phyloP scores from a whole-genome alignment of 257 asterid genomes.

The Leptodermis oblonga region DNA sequence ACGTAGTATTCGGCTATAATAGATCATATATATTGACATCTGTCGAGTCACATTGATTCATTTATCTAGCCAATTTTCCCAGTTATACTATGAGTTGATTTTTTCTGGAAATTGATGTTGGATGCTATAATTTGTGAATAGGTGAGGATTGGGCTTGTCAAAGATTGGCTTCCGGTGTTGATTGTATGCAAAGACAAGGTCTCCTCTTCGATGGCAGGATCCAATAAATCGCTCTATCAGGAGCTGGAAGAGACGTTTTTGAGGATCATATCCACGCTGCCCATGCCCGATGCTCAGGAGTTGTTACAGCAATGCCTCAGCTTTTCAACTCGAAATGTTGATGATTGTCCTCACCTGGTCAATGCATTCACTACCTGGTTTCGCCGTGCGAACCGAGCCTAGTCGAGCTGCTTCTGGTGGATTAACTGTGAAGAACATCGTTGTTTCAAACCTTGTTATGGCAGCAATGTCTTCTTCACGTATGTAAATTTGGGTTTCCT shows the following conservation, averaged over 20 bases:
- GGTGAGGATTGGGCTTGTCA: slow-evolving; percentile 84
- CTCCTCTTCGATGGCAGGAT: slow-evolving; percentile 47
- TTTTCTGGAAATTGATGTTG: neutral
- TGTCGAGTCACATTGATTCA: too few relatives aligned
- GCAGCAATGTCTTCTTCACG: neutral
- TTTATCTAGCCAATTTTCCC: too few relatives aligned
- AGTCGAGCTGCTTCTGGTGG: neutral
- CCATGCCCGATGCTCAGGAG: slow-evolving; percentile 63
- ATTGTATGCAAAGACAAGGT: slow-evolving; percentile 63
- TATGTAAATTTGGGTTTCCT: neutral
- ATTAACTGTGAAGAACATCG: neutral
- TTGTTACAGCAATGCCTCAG: slow-evolving; percentile 84
- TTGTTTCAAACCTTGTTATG: neutral
- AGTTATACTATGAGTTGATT: too few relatives aligned
- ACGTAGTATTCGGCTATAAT: too few relatives aligned
- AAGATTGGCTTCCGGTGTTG: slow-evolving; percentile 91
- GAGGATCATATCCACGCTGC: slow-evolving; percentile 84
- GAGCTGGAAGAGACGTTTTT: slow-evolving; percentile 84
- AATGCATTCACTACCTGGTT: slow-evolving; percentile 92
- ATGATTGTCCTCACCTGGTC: slow-evolving; percentile 86
- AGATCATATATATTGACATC: too few relatives aligned
- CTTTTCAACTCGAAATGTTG: slow-evolving; percentile 80
- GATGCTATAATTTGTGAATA: slow-evolving; percentile 16
- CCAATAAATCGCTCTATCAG: slow-evolving; percentile 44
- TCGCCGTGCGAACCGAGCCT: slow-evolving; percentile 68